These are phyloP conservation scores for Neoascochyta sp. DNA, from an alignment of 2,329 filamentous ascomycete genomes.

Conservation along the genomic window DNA sequence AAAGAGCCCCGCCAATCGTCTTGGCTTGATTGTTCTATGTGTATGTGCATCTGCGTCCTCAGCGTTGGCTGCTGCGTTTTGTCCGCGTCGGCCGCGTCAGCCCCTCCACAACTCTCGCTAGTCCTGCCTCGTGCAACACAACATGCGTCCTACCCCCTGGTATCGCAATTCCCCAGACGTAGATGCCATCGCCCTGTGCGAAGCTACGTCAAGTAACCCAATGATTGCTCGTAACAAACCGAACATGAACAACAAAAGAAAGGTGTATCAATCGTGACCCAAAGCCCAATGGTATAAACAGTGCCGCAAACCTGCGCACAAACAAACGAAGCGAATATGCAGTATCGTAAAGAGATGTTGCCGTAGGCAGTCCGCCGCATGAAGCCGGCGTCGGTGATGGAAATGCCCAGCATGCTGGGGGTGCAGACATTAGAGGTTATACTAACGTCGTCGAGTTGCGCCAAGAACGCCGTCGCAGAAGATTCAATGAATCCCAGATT, in stretches of 20 bases:
- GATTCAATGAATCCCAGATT: conserved; percentile 20
- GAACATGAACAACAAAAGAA: conserved; percentile 24
- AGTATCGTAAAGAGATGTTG: conserved; percentile 11
- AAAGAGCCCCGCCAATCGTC: conserved; percentile 9
- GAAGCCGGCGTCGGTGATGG: conserved; percentile 23
- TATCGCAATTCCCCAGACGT: conserved; percentile 9
- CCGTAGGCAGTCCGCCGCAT: conserved; percentile 11
- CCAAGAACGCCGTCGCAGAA: conserved; percentile 35
- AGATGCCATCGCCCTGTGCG: conserved; percentile 16
- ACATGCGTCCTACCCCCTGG: conserved; percentile 9
- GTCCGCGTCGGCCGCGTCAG: conserved; percentile 22
- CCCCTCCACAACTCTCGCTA: conserved; percentile 14
- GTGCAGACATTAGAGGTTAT: conserved; percentile 36
- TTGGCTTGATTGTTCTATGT: conserved; percentile 16
- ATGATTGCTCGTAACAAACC: conserved; percentile 27
- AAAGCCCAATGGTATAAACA: conserved; percentile 33
- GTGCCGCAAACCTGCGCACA: conserved; percentile 22
- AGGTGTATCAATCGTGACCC: conserved; percentile 19
- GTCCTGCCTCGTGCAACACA: conserved; percentile 15
- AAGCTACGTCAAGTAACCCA: conserved; percentile 7
- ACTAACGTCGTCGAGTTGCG: conserved; percentile 23
- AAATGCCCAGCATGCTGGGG: conserved; percentile 23
- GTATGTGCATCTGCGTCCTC: conserved; percentile 3
- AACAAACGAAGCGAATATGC: conserved; percentile 19
- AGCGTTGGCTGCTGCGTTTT: conserved; percentile 3